Evolutionary conservation across 2,329 filamentous ascomycete species (phyloP), one percentile per base, ranked within the genome.

Genomic region (Geosmithia flava): DNA sequence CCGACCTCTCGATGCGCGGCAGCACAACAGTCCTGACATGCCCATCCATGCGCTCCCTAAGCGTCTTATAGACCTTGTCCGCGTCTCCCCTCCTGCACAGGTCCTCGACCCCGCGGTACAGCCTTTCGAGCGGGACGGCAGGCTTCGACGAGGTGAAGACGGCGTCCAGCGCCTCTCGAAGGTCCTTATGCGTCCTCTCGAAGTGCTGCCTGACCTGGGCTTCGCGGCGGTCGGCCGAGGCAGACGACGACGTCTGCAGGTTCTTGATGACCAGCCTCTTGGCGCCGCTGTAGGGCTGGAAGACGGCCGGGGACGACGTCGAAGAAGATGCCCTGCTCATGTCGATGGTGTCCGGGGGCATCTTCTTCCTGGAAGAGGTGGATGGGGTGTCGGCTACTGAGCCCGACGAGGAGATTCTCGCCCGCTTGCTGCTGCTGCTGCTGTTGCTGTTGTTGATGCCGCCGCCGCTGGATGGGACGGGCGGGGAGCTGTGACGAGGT

Each of bases 191-290:
- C 3, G 81, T 83, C 57, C 81, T 80, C 41, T 81, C 72, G 56
- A 95, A 87, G 68, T 95, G 97, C 53, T 79, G 74, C 52, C 85
- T 80, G 19, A 85, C 77, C 56, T 88, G 79, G 48, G 77, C 71
- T 47, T 67, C 59, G 40, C 65, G 33, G 40, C 65, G 33, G 33
- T 37, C 33, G 11, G 33, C 33, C 50, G 75, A 27, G 11, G 47
- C 27, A 4, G 37, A 74, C 1, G 77, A 74, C 50, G 37, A 74
- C 1, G 77, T 75, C 50, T 84, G 81, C 53, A 96, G 75, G 62
- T 96, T 97, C 76, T 95, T 95, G 57, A 98, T 87, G n/a, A 91
- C 78, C 44, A 98, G 76, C 65, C 85, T 90, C 71, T 85, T 90
- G 19, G 87, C 82, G 30, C 88, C 89, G 11, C 75, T 72, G 57